These are phyloP conservation scores for Daldinia concentrica DNA, from an alignment of 495 filamentous ascomycete species.

Conservation along the genomic window DNA sequence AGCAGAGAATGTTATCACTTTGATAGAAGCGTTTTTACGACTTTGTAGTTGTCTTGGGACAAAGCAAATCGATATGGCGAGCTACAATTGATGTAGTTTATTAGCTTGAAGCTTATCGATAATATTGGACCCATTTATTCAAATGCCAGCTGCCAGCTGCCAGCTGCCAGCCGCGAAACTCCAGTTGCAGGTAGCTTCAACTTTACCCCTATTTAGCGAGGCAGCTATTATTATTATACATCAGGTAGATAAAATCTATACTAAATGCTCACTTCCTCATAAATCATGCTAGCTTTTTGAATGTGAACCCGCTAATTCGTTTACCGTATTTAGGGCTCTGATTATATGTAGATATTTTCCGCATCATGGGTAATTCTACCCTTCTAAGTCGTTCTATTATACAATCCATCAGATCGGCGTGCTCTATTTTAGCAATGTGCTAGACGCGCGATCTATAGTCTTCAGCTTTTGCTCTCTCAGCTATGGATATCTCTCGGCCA, in stretches of 20 bases:
- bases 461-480: background rate
- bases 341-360: conserved; percentile 22
- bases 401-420: conserved; percentile 28
- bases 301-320: background rate
- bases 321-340: background rate
- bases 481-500: conserved; percentile 7
- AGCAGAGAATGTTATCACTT: conserved; percentile 4
- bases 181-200: no score
- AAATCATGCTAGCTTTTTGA: background rate
- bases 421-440: conserved; percentile 6
- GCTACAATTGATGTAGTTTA: background rate
- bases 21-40: background rate
- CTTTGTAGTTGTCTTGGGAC: conserved; percentile 2
- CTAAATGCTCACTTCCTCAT: background rate
- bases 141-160: background rate
- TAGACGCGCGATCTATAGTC: conserved; percentile 7
- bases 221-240: background rate
- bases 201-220: background rate
- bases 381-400: conserved; percentile 40
- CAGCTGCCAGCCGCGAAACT: background rate
- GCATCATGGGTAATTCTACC: conserved; percentile 3
- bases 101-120: conserved; percentile 10
- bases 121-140: background rate
- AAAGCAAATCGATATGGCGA: background rate
- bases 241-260: background rate